phyloP scores from a whole-genome alignment of 2,329 filamentous ascomycete species.

The Fusarium gaditjirri region DNA sequence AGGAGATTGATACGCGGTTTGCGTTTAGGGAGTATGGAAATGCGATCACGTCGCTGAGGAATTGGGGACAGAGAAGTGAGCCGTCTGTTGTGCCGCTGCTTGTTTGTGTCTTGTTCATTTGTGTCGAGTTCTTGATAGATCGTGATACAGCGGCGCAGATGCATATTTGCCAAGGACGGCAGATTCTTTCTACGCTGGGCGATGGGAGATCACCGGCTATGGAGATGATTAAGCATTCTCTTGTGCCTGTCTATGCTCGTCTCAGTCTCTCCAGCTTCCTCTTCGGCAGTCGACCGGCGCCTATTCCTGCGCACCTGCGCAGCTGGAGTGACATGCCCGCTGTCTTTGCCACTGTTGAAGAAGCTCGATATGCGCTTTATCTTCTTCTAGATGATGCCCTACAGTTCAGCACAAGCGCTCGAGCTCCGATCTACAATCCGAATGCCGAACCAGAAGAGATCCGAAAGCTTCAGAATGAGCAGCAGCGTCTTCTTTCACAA shows the following conservation, averaged over 20 bases:
- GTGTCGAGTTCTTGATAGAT: conserved; percentile 64
- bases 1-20: conserved; percentile 36
- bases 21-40: conserved; percentile 57
- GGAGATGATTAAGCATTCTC: conserved; percentile 52
- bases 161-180: conserved; percentile 57
- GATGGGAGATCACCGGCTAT: conserved; percentile 46
- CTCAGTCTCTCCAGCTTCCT: conserved; percentile 55
- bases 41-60: conserved; percentile 56
- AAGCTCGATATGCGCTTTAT: conserved; percentile 49
- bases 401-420: conserved; percentile 48
- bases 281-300: conserved; percentile 51
- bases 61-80: conserved; percentile 49
- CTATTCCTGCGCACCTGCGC: conserved; percentile 52
- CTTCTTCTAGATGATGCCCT: conserved; percentile 54
- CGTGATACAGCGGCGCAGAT: conserved; percentile 58
- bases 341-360: conserved; percentile 49
- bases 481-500: conserved; percentile 48
- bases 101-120: conserved; percentile 62
- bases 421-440: conserved; percentile 43
- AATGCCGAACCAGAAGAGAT: conserved; percentile 39
- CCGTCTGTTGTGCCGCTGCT: conserved; percentile 51
- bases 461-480: conserved; percentile 45
- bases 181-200: conserved; percentile 52
- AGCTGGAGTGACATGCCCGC: conserved; percentile 46
- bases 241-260: conserved; percentile 57